These are phyloP conservation scores for Sclerospora graminicola DNA, from an alignment of 352 stramenopile genomes.

Conservation along the genomic window DNA sequence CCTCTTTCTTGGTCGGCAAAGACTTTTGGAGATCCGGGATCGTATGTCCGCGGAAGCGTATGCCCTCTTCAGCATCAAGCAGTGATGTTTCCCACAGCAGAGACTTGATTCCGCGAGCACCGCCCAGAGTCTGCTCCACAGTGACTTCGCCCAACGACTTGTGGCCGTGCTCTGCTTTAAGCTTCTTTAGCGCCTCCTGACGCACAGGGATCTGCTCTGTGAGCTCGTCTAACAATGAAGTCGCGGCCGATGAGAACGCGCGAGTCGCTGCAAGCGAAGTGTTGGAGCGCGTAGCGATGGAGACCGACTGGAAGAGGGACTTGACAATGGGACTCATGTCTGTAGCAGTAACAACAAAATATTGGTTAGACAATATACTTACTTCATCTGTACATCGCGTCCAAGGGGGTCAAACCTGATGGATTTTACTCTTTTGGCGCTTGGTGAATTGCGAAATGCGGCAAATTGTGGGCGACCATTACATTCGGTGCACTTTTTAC, in stretches of 20 bases:
- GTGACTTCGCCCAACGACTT: constrained; percentile 91
- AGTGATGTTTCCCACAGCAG: constrained; percentile 98
- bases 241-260: constrained; percentile 53
- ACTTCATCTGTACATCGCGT: constrained; percentile 1
- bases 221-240: constrained; percentile 75
- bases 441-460: constrained; percentile 26
- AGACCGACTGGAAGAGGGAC: constrained; percentile 42
- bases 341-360: constrained; percentile 3
- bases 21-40: constrained; percentile 97
- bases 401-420: neutral
- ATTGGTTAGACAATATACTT: neutral
- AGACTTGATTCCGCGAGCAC: constrained; percentile 95
- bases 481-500: too few relatives aligned
- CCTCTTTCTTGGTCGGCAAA: constrained; percentile 86
- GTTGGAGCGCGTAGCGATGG: constrained; percentile 27
- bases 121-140: constrained; percentile 95
- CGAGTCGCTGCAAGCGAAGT: constrained; percentile 26
- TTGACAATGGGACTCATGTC: constrained; percentile 64
- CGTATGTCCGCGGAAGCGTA: constrained; percentile 97
- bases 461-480: neutral
- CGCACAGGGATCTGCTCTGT: constrained; percentile 86
- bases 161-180: constrained; percentile 90
- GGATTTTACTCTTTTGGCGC: too few relatives aligned
- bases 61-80: constrained; percentile 93
- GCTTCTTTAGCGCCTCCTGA: constrained; percentile 89